Base-by-base conservation (phyloP, 2,329 filamentous ascomycete species). In the Xylaria sp. region DNA sequence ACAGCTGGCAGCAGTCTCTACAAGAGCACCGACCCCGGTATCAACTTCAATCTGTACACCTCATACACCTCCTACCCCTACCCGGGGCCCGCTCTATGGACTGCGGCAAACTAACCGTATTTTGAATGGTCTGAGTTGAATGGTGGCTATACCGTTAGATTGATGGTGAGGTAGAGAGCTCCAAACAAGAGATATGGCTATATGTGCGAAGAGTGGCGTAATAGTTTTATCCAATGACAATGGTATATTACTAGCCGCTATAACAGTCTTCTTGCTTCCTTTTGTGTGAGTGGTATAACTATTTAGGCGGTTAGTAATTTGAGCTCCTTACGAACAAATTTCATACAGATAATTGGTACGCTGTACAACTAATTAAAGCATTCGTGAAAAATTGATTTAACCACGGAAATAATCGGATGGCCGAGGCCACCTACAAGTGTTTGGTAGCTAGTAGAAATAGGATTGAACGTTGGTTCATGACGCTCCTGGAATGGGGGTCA, bases 1-100 rank as follows among this genome's bases (percentile, higher is more conserved):
- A 74, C 74, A 36, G 71, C 70, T 23, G 74, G 76, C 50, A 77
- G 70, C 4, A 75, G 73, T 45, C 71, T 75, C 2, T 80, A 80
- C 68, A 75, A 72, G 56, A 63, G 71, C 5, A 73, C 59, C 18
- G 77, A 79, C 53, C 64, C 75, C 4, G 74, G 74, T 3, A 76
- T 76, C 39, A 63, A 72, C 41, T 76, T 76, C 55, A 72, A 75
- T 39, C 28, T 76, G 10, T 76, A 75, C 32, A 55, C 30, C 15
- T 62, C 68, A 5, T 70, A 72, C 41, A 70, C 57, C 7, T 70
- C 65, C 56, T 76, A 76, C 60, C 59, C 74, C 10, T 74, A 75
- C 67, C 74, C 74, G 0, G 74, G 74, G 0, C 74, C 74, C 0
- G 65, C 69, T 10, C 52, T 76, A 2, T 75, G 72, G 72, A 74